phyloP scores from a whole-genome alignment of 23 red algal genomes.

The Gracilaria domingensis region DNA sequence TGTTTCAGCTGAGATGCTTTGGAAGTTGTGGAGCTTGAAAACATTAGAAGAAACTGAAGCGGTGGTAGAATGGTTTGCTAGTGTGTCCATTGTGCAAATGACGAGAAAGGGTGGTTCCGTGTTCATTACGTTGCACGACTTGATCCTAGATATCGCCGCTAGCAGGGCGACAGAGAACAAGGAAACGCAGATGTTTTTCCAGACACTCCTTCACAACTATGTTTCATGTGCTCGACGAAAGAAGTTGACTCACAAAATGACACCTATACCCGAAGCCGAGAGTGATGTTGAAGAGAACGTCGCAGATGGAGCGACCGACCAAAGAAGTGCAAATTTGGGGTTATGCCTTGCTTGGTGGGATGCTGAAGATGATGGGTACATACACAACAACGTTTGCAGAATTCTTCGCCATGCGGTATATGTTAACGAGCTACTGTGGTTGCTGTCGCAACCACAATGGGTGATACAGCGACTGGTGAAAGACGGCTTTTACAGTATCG shows the following conservation, averaged over 20 bases:
- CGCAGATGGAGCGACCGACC: background rate
- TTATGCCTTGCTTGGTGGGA: background rate
- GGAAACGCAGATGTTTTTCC: background rate
- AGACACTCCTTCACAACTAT: background rate
- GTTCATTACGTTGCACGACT: background rate
- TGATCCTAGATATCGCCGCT: background rate
- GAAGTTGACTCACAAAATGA: too few relatives aligned
- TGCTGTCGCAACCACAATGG: too few relatives aligned
- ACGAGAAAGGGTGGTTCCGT: background rate
- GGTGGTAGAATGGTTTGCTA: background rate
- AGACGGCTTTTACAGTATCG: too few relatives aligned
- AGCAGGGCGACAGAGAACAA: background rate
- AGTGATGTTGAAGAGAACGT: background rate
- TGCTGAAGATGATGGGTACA: constrained; percentile 20
- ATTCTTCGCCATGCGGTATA: too few relatives aligned
- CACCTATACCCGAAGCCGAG: too few relatives aligned
- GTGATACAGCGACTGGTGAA: too few relatives aligned
- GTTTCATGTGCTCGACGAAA: background rate
- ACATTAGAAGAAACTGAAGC: background rate
- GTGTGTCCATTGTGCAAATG: background rate
- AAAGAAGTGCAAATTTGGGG: background rate
- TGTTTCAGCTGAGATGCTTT: background rate
- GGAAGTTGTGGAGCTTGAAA: background rate
- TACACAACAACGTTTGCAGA: too few relatives aligned
- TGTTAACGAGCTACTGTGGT: too few relatives aligned